phyloP scores from a whole-genome alignment of 2,329 filamentous ascomycete genomes.

The Neurospora sp. region DNA sequence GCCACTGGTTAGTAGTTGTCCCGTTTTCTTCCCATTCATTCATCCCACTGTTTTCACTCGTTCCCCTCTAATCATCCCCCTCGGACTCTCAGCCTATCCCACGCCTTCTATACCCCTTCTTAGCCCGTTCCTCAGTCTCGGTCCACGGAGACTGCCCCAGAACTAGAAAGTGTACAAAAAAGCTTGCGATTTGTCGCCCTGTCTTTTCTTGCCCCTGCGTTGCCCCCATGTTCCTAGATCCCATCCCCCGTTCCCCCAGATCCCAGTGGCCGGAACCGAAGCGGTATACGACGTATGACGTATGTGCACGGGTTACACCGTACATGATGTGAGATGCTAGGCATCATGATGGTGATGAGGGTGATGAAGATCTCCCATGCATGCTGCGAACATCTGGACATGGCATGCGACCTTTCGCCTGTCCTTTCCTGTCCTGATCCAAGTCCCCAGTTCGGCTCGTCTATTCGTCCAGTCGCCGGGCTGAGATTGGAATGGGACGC shows the following conservation, averaged over 20 bases:
- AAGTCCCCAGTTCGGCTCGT: not conserved
- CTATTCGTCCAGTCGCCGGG: not conserved
- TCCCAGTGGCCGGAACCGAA: not conserved
- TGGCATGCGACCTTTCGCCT: not conserved
- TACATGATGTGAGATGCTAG: not conserved
- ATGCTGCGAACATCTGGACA: not conserved
- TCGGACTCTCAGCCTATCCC: not conserved
- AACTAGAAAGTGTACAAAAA: not conserved
- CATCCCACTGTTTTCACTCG: too few species aligned
- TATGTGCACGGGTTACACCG: not conserved
- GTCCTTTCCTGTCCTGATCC: not conserved
- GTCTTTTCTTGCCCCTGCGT: not conserved
- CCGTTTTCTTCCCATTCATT: not conserved
- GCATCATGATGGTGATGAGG: not conserved
- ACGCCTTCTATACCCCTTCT: not conserved
- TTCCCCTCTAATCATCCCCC: not conserved
- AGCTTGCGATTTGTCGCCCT: not conserved
- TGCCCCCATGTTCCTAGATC: not conserved
- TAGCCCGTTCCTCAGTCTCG: not conserved
- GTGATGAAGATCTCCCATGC: not conserved
- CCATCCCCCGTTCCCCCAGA: not conserved
- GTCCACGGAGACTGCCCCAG: not conserved
- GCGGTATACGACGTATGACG: not conserved
- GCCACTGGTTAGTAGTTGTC: not conserved
- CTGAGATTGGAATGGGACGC: not conserved